These are phyloP conservation scores for Aureobasidium leucospermi DNA, from an alignment of 2,329 filamentous ascomycete genomes.

Conservation along the genomic window DNA sequence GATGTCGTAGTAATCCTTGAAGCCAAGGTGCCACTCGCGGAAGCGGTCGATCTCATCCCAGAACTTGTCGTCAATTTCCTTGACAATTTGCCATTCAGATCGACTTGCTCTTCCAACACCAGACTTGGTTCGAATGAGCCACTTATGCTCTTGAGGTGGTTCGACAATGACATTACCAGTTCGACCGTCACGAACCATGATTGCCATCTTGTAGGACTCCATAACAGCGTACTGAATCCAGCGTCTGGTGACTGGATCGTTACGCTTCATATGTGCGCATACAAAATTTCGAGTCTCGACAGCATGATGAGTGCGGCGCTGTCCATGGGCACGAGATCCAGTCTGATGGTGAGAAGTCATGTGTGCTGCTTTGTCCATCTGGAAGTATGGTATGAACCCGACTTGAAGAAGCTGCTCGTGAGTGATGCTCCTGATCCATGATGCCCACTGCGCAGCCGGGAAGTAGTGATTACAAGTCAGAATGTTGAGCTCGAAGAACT, in stretches of 20 bases:
- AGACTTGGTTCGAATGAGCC: conserved; percentile 33
- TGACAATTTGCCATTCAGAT: conserved; percentile 32
- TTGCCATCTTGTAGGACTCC: conserved; percentile 30
- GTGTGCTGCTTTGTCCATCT: conserved; percentile 28
- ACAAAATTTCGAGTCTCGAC: conserved; percentile 35
- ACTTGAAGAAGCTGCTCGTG: conserved; percentile 36
- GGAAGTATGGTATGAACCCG: conserved; percentile 32
- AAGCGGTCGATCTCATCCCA: conserved; percentile 10
- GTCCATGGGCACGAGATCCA: conserved; percentile 27
- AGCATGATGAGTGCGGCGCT: conserved; percentile 27
- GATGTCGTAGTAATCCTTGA: conserved; percentile 33
- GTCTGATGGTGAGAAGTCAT: conserved; percentile 20
- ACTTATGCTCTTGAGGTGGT: conserved; percentile 31
- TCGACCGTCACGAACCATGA: conserved; percentile 29
- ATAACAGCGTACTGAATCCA: conserved; percentile 38
- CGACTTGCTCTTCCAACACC: conserved; percentile 34
- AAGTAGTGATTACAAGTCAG: conserved; percentile 42
- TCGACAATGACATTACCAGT: conserved; percentile 12
- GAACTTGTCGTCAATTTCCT: conserved; percentile 26
- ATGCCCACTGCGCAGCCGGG: conserved; percentile 39
- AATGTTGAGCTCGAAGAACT: conserved; percentile 43
- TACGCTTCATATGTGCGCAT: conserved; percentile 36
- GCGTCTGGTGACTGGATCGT: conserved; percentile 34
- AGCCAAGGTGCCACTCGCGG: conserved; percentile 21
- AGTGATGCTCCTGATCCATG: conserved; percentile 33